These are phyloP conservation scores for Diaporthe destruens DNA, from an alignment of 2,329 filamentous ascomycete genomes.

Conservation along the genomic window DNA sequence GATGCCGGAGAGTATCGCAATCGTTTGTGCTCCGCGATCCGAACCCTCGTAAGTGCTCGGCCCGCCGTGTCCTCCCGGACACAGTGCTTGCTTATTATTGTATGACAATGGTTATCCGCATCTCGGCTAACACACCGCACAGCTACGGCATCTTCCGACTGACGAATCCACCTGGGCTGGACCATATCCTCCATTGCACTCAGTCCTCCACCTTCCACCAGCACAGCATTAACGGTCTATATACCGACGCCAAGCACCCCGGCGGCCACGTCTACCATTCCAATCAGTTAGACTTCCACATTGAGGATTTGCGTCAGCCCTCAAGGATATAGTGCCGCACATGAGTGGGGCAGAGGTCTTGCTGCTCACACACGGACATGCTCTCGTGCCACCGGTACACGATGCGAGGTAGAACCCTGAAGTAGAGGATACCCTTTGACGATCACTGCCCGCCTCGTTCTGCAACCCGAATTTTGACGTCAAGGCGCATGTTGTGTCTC, in stretches of 20 bases:
- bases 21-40: slow-evolving; percentile 91
- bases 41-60: slow-evolving; percentile 73
- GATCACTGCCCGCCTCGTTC: not conserved
- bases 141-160: slow-evolving; percentile 94
- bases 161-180: slow-evolving; percentile 91
- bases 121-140: slow-evolving; percentile 14
- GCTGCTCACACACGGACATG: not conserved
- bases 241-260: slow-evolving; percentile 78
- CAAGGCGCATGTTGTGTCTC: not conserved
- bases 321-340: slow-evolving; percentile 39
- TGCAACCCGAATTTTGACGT: not conserved
- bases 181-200: slow-evolving; percentile 84
- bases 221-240: slow-evolving; percentile 75
- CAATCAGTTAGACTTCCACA: slow-evolving; percentile 71
- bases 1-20: slow-evolving; percentile 95
- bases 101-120: not conserved
- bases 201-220: slow-evolving; percentile 88
- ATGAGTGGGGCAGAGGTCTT: not conserved
- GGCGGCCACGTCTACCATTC: slow-evolving; percentile 78
- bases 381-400: not conserved
- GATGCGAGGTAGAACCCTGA: not conserved
- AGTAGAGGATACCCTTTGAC: not conserved
- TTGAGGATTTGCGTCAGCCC: slow-evolving; percentile 65
- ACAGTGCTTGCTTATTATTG: not conserved
- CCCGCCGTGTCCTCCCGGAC: not conserved